Conservation (phyloP, 2,329 filamentous ascomycete species). For the Fusarium sulawesiense region DNA sequence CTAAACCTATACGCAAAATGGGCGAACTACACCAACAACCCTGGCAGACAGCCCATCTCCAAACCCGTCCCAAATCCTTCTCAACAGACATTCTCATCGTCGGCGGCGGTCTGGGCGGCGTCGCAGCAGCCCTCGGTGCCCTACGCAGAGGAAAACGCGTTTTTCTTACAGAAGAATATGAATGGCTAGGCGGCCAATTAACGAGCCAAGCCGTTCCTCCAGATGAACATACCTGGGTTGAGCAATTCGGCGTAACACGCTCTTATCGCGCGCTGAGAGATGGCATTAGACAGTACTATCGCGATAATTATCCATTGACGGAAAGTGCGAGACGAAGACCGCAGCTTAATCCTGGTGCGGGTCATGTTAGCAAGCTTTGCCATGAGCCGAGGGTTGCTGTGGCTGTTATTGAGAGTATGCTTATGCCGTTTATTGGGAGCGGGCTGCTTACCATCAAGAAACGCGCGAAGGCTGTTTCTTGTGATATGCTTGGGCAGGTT, state of each 20-base stretch:
- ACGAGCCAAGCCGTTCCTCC: constrained; percentile 47
- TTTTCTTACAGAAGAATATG: constrained; percentile 46
- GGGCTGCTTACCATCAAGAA: constrained; percentile 41
- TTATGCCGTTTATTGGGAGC: constrained; percentile 43
- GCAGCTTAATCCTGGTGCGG: constrained; percentile 45
- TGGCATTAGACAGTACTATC: constrained; percentile 43
- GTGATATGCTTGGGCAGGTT: constrained; percentile 28
- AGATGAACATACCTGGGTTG: constrained; percentile 47
- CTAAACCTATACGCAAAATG: not conserved
- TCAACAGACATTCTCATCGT: constrained; percentile 42
- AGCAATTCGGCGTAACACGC: constrained; percentile 46
- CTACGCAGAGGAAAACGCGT: constrained; percentile 41
- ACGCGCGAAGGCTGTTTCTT: constrained; percentile 33
- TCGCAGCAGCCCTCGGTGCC: constrained; percentile 45
- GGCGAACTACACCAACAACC: constrained; percentile 11
- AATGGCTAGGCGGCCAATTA: constrained; percentile 46
- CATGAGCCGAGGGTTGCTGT: constrained; percentile 47
- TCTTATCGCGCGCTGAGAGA: constrained; percentile 44
- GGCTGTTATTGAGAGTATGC: constrained; percentile 45
- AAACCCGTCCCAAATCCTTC: constrained; percentile 11
- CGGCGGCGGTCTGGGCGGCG: constrained; percentile 44
- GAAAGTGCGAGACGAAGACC: constrained; percentile 41
- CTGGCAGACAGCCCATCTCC: constrained; percentile 15
- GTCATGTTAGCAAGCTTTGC: constrained; percentile 47
- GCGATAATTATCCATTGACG: constrained; percentile 44